Evolutionary conservation across 2,329 filamentous ascomycete genomes (phyloP), one percentile per base, ranked within the genome.

Genomic region (Aspergillus ochraceus): DNA sequence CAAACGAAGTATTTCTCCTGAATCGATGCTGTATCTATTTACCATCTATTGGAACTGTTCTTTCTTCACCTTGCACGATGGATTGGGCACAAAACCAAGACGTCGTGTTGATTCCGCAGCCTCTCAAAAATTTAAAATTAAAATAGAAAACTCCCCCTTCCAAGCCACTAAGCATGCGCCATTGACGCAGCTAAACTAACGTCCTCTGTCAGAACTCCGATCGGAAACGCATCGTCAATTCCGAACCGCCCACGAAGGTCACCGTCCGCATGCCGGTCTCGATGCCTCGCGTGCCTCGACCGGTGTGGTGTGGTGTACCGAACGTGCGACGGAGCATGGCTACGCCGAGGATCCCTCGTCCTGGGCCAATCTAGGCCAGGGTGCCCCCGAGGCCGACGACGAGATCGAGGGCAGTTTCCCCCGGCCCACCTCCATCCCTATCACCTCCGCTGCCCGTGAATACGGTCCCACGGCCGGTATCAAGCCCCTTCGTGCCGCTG

Each of bases 401-500:
- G 92, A 95, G 64, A 97, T 97, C 70, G 85, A 88, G 70, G 92
- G 93, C 59, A 95, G 90, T 79, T 97, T 97, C 75, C 83, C 89
- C 69, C 87, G 94, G 17, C 94, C 94, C 6, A 85, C 86, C 54
- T 84, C 83, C 49, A 91, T 97, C 68, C 87, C 95, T 68, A 85
- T 97, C 70, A 88, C 85, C 66, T 85, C 91, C 70, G 87, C 87
- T 63, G 89, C 90, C 46, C 84, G 93, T 72, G 94, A 98, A 77
- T 98, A 98, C 77, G 90, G 92, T 42, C 94, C 94, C 30, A 97
- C 93, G 5, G 92, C 94, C 45, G 94, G 94, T 70, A 98, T 97
- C 82, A 94, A 92, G 80, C 88, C 91, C 26, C 82, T 98, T 65
- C 85, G 94, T 68, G 90, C 92, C 71, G 94, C 94, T 19, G 92